phyloP scores from a whole-genome alignment of 1,139 yeast species.

The Hansenula anomala region DNA sequence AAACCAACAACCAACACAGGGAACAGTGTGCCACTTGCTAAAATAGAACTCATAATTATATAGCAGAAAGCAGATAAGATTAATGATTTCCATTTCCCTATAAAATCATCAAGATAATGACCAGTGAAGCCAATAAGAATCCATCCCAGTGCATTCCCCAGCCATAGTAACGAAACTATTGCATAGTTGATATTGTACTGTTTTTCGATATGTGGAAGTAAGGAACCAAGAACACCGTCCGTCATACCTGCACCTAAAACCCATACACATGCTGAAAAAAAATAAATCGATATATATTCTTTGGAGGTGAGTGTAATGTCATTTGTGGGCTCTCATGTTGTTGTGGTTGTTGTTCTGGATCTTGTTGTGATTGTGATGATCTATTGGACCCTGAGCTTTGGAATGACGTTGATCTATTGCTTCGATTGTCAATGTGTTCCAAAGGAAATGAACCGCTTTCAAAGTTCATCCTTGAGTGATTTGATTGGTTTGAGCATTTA shows the following conservation, averaged over 20 bases:
- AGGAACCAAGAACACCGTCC: conserved; percentile 43
- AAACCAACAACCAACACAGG: conserved; percentile 44
- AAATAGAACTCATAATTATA: conserved; percentile 23
- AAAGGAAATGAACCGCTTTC: too few species aligned
- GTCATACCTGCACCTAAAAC: conserved; percentile 28
- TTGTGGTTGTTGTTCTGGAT: too few species aligned
- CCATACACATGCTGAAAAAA: conserved; percentile 42
- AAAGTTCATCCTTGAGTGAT: too few species aligned
- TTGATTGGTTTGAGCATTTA: too few species aligned
- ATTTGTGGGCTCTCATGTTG: not conserved
- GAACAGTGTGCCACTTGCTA: conserved; percentile 27
- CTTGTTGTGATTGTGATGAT: too few species aligned
- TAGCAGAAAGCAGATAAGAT: conserved; percentile 17
- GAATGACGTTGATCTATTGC: too few species aligned
- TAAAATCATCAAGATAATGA: conserved; percentile 30
- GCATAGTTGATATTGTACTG: conserved; percentile 36
- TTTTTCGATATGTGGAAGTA: conserved; percentile 36
- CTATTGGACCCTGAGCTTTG: too few species aligned
- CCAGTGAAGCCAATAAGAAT: conserved; percentile 34
- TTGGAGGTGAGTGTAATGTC: conserved; percentile 36
- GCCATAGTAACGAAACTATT: conserved; percentile 41
- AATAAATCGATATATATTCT: conserved; percentile 39
- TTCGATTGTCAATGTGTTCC: too few species aligned
- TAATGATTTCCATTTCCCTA: conserved; percentile 31
- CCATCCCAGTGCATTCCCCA: conserved; percentile 38